Base-by-base conservation (phyloP, 371 early-diverging fungal species). In the Lichtheimia corymbifera region DNA sequence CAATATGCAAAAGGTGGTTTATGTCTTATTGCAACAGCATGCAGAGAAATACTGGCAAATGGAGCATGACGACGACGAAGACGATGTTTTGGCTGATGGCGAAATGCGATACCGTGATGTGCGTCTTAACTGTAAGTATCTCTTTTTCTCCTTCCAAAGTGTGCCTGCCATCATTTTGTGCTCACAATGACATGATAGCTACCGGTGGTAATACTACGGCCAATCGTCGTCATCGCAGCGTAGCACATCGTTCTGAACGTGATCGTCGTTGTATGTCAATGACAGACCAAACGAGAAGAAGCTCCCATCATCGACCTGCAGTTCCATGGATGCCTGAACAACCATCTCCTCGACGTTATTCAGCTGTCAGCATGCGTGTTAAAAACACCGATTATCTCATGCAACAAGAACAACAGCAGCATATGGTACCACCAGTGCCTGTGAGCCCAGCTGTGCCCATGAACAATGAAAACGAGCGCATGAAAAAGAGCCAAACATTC, bases 1-100 rank as follows among this genome's bases (percentile, higher is more conserved):
- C 24, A 80, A 80, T 57, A 80, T 80, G 81, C 81, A 80, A 67
- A 80, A 80, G 50, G 81, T 80, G 3, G 73, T 77, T 3, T 80
- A 80, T 61, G 81, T 77, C 9, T 61, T 80, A 14, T 65, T 80
- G 24, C 74, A 77, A 44, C 77, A 73, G 44, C 81, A 77, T 59
- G 76, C 81, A 13, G 74, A 76, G 47, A 64, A 67, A 24, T 77
- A 77, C 20, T 80, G 81, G 81, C 77, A 80, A 54, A 63, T 67
- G 13, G 78, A 77, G 20, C 77, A 80, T 43, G 72, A 67, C 53
- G 78, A 77, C 40, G 80, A 70, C 14, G 64, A n/a, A n/a, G n/a
- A 63, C 14, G 28, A 58, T 14, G 17, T 64, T 44, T 56, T 62
- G 24, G 64, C 68, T 11, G 68, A 72, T 27, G 77, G 67, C n/a